Conservation (phyloP, 73 alveolate genomes). For the Paramecium pentaurelia region DNA sequence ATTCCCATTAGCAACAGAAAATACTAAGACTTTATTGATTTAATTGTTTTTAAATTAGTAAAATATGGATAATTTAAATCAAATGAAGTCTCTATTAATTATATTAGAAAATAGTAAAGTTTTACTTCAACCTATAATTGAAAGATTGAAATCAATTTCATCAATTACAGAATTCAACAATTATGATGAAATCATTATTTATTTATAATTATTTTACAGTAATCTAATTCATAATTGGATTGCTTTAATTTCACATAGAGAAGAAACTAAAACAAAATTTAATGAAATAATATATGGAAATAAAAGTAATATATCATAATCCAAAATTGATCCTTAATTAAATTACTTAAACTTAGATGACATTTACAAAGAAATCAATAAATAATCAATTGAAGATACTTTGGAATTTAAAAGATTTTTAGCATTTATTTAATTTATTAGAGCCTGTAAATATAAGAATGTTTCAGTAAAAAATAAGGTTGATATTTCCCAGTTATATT, state of each 20-base stretch:
- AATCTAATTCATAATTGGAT: not conserved
- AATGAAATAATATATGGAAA: not conserved
- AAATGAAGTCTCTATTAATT: not conserved
- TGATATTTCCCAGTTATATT: not conserved
- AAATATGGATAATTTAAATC: not conserved
- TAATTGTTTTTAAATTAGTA: not conserved
- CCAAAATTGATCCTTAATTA: not conserved
- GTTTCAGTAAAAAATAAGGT: not conserved
- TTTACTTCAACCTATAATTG: not conserved
- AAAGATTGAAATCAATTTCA: not conserved
- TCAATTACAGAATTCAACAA: not conserved
- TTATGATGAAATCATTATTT: not conserved
- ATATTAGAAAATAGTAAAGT: not conserved
- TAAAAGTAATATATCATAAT: not conserved
- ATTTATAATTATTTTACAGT: not conserved
- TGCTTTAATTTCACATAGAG: not conserved
- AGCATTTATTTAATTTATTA: not conserved
- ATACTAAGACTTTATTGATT: not conserved
- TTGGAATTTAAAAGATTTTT: not conserved
- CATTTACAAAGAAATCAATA: not conserved
- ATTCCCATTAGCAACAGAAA: not conserved
- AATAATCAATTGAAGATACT: not conserved
- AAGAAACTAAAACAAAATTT: not conserved
- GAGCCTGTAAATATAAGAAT: not conserved
- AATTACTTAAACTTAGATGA: not conserved